phyloP scores from a whole-genome alignment of 768 basidiomycete species.

The Antrodiella citrinella region DNA sequence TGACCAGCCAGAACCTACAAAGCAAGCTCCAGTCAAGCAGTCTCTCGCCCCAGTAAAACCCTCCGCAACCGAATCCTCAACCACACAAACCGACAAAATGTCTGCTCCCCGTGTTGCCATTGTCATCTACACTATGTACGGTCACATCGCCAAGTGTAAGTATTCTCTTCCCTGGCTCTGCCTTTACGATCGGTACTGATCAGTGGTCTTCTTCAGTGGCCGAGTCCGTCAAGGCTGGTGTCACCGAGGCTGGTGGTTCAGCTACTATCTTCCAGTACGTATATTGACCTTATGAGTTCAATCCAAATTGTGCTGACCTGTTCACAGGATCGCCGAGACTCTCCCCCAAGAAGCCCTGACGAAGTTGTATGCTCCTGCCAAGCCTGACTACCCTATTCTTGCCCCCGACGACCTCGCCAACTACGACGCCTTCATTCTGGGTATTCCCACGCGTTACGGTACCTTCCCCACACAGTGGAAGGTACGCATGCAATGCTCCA shows the following conservation, averaged over 20 bases:
- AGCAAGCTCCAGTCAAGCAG: slow-evolving; percentile 4
- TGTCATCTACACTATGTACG: slow-evolving; percentile 67
- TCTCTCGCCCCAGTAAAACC: slow-evolving; percentile 7
- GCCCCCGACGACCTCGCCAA: slow-evolving; percentile 41
- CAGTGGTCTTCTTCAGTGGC: slow-evolving; percentile 47
- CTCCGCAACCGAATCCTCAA: background rate
- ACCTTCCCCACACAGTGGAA: slow-evolving; percentile 77
- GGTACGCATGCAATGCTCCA: slow-evolving; percentile 33
- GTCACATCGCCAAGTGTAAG: slow-evolving; percentile 63
- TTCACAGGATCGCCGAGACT: slow-evolving; percentile 65
- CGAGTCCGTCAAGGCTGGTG: slow-evolving; percentile 36
- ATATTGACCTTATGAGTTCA: background rate
- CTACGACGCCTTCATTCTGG: slow-evolving; percentile 71
- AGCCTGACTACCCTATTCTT: slow-evolving; percentile 65
- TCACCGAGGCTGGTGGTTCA: slow-evolving; percentile 33
- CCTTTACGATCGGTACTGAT: background rate
- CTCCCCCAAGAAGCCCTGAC: slow-evolving; percentile 58
- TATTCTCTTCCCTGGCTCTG: slow-evolving; percentile 11
- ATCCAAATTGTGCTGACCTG: background rate
- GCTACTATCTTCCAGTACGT: slow-evolving; percentile 41
- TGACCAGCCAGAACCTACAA: slow-evolving; percentile 6
- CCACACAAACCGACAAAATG: slow-evolving; percentile 8
- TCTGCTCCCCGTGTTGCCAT: slow-evolving; percentile 51
- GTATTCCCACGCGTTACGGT: slow-evolving; percentile 76
- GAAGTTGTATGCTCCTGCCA: slow-evolving; percentile 65